Evolutionary conservation across 2,329 filamentous ascomycete genomes (phyloP).

Genomic region (Botrytis fragariae): DNA sequence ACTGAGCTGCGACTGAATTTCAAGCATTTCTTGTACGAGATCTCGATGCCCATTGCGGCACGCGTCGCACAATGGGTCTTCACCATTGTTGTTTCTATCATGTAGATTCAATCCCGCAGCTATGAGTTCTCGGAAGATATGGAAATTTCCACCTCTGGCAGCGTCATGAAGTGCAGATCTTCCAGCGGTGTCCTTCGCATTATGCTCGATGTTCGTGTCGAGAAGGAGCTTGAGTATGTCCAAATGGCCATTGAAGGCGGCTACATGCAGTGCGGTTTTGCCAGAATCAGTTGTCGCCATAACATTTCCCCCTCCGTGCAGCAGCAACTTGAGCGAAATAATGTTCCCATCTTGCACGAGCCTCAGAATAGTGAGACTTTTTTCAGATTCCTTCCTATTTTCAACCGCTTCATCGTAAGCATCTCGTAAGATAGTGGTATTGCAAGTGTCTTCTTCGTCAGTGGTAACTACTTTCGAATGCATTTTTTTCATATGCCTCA

Average conservation of each 20-base stretch:
- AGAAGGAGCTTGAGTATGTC: constrained; percentile 21
- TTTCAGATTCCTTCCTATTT: accelerated
- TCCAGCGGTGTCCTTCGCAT: constrained; percentile 20
- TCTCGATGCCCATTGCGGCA: constrained; percentile 1
- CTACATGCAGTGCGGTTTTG: constrained; percentile 25
- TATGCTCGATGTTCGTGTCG: constrained; percentile 9
- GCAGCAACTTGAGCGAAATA: constrained; percentile 23
- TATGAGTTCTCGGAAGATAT: constrained; percentile 17
- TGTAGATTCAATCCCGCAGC: background rate
- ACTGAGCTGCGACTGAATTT: constrained; percentile 14
- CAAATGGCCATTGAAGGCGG: constrained; percentile 21
- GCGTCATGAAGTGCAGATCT: background rate
- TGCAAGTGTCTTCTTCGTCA: background rate
- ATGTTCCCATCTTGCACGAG: background rate
- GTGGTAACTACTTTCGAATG: background rate
- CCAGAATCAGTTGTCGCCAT: constrained; percentile 21
- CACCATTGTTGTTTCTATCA: constrained; percentile 14
- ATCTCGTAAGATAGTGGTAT: accelerated
- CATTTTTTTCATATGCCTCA: background rate
- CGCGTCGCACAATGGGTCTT: constrained; percentile 17
- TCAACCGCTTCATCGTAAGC: background rate
- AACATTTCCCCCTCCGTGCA: background rate
- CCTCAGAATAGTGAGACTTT: accelerated
- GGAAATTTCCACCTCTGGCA: background rate
- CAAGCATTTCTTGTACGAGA: constrained; percentile 21